Percentiles rank a stretch among this genome's conserved stretches.
phyloP scores from a whole-genome alignment of 768 basidiomycete genomes.

The Rhodocollybia butyracea region DNA sequence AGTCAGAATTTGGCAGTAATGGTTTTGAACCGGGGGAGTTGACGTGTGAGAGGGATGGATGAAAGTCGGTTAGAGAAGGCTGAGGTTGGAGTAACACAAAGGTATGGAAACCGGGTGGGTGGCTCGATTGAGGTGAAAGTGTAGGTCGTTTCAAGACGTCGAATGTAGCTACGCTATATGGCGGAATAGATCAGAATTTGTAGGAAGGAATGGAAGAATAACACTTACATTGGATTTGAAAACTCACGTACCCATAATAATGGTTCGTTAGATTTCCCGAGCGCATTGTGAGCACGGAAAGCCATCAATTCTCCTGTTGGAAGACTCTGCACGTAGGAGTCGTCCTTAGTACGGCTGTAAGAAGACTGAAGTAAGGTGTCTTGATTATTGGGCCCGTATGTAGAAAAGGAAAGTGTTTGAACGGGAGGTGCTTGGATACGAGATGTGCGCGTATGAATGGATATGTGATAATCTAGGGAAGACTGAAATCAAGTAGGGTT shows the following conservation, averaged over 20 bases:
- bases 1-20: constrained; percentile 45
- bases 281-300: constrained; percentile 45
- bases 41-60: constrained; percentile 47
- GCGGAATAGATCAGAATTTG: neutral
- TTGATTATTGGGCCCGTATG: constrained; percentile 90
- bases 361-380: constrained; percentile 68
- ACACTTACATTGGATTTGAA: constrained; percentile 62
- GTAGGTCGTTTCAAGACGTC: constrained; percentile 55
- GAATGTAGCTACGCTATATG: constrained; percentile 73
- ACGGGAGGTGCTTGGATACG: constrained; percentile 34
- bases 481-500: neutral
- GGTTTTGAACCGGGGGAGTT: neutral
- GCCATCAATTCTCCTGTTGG: constrained; percentile 78
- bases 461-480: constrained; percentile 77
- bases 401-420: constrained; percentile 87
- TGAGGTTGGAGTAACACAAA: constrained; percentile 88
- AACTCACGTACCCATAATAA: constrained; percentile 62
- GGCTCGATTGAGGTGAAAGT: constrained; percentile 8
- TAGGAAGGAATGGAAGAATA: neutral
- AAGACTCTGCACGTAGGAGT: constrained; percentile 75
- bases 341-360: constrained; percentile 77
- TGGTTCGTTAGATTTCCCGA: constrained; percentile 17
- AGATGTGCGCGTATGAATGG: constrained; percentile 64
- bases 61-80: constrained; percentile 68
- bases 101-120: constrained; percentile 33